Base-by-base conservation (phyloP, 2,329 filamentous ascomycete species). In the Tympanopsis confertula region DNA sequence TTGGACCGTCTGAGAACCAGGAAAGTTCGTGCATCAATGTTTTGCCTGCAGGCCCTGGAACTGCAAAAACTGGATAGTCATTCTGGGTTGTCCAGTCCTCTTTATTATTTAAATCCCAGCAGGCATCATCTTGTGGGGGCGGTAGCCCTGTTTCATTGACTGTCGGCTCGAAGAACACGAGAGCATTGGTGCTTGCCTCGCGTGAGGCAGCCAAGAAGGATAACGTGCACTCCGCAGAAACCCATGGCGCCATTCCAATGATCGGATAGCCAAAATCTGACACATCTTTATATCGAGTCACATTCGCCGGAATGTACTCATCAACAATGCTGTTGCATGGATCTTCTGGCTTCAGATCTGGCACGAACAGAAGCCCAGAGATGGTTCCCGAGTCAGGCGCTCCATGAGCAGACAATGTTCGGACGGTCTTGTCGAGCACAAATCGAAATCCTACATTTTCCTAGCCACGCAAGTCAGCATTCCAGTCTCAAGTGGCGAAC, bases 211-310 rank as follows among this genome's bases (percentile, higher is more conserved):
- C 53, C 19, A 80, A 59, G 48, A 74, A 78, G 22, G 68, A 62
- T 39, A 61, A 47, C 7, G 69, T 67, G 47, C 75, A 80, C n/a
- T 60, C 49, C 2, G 62, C 49, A 10, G 61, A 66, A 32, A 69
- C 57, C 75, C 75, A 80, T 19, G 75, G 75, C 36, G 71, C 74
- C 24, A 79, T 51, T 7, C 67, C 74, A 35, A 78, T 62, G 19
- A 68, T 51, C 5, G 61, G 54, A 44, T 69, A 69, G 17, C 64
- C 55, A 17, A 55, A 54, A 14, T 53, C 46, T 1, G 41, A 20
- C 3, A 78, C 57, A 46, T 77, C 59, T 13, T 49, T 45, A 26
- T 58, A 51, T 2, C 68, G 63, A 10, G 74, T 78, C 36, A 64
- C 70, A 53, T 77, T 77, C 5, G 51, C 39, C 3, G 72, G 68